phyloP scores from a whole-genome alignment of 1,284 basidiomycete genomes.

The Filobasidium uniguttulatum region DNA sequence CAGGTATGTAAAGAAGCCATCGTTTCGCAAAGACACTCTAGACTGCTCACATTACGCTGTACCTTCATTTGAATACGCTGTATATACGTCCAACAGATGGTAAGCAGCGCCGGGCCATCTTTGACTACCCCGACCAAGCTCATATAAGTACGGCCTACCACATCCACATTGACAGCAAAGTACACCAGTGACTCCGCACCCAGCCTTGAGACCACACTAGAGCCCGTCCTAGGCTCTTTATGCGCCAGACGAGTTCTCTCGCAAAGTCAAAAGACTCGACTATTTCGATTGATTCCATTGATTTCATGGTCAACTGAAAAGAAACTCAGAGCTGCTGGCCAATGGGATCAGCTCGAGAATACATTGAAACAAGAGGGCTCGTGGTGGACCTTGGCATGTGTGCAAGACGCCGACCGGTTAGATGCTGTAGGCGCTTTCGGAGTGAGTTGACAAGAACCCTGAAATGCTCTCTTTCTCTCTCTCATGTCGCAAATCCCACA shows the following conservation, averaged over 20 bases:
- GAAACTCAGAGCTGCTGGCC: slow-evolving; percentile 45
- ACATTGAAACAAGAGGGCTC: slow-evolving; percentile 49
- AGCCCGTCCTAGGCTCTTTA: too few relatives aligned
- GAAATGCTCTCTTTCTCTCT: background rate
- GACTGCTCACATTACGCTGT: too few relatives aligned
- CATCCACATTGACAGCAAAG: too few relatives aligned
- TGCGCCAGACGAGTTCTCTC: background rate
- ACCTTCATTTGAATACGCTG: too few relatives aligned
- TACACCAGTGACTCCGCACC: too few relatives aligned
- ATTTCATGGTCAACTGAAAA: slow-evolving; percentile 80
- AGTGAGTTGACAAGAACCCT: slow-evolving; percentile 28
- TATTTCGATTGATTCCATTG: slow-evolving; percentile 54
- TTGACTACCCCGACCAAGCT: too few relatives aligned
- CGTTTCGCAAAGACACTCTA: too few relatives aligned
- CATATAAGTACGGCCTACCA: background rate
- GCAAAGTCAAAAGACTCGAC: slow-evolving; percentile 17
- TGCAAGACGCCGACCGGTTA: slow-evolving; percentile 81
- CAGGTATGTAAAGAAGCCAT: too few relatives aligned
- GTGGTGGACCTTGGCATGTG: slow-evolving; percentile 74
- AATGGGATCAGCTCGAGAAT: slow-evolving; percentile 38
- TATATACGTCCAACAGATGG: too few relatives aligned
- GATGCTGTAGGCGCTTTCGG: slow-evolving; percentile 88
- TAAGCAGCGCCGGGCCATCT: too few relatives aligned
- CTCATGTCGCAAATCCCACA: background rate
- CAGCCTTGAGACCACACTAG: too few relatives aligned